These are phyloP conservation scores for Phyllosticta citriasiana DNA, from an alignment of 2,329 filamentous ascomycete species.

Conservation along the genomic window DNA sequence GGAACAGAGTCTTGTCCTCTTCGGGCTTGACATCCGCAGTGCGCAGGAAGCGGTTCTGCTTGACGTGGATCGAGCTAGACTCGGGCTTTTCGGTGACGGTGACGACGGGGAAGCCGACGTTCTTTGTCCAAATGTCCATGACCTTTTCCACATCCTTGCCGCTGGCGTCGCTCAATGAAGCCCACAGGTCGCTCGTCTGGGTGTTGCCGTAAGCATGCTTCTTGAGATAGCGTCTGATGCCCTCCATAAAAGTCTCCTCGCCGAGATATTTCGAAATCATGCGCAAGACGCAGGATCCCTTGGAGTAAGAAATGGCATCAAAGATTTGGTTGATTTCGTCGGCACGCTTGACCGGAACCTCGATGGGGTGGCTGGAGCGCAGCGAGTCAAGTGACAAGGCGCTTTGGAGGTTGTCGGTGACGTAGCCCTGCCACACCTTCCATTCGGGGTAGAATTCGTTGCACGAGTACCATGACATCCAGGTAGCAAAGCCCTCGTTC, in stretches of 20 bases:
- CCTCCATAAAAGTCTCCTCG: slow-evolving; percentile 86
- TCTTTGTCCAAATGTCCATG: slow-evolving; percentile 96
- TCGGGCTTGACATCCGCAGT: slow-evolving; percentile 90
- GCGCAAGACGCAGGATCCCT: slow-evolving; percentile 87
- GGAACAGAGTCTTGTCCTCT: slow-evolving; percentile 79
- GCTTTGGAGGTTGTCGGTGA: slow-evolving; percentile 82
- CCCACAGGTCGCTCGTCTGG: slow-evolving; percentile 82
- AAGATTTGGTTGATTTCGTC: slow-evolving; percentile 98
- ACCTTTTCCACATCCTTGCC: slow-evolving; percentile 83
- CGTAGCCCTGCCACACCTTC: slow-evolving; percentile 96
- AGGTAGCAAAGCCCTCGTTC: slow-evolving; percentile 85
- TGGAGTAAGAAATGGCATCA: slow-evolving; percentile 93
- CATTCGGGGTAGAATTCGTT: slow-evolving; percentile 94
- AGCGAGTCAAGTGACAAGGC: slow-evolving; percentile 82
- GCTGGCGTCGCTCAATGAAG: slow-evolving; percentile 74
- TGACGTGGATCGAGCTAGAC: slow-evolving; percentile 67
- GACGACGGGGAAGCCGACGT: slow-evolving; percentile 86
- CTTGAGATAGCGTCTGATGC: slow-evolving; percentile 81
- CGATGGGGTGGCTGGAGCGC: slow-evolving; percentile 90
- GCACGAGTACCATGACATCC: slow-evolving; percentile 92
- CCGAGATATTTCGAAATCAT: slow-evolving; percentile 97
- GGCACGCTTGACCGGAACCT: slow-evolving; percentile 88
- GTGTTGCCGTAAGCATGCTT: slow-evolving; percentile 97
- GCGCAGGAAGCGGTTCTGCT: slow-evolving; percentile 89
- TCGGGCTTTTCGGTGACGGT: slow-evolving; percentile 68